phyloP scores from a whole-genome alignment of 2,329 filamentous ascomycete species.

The Pseudocercospora vitis region DNA sequence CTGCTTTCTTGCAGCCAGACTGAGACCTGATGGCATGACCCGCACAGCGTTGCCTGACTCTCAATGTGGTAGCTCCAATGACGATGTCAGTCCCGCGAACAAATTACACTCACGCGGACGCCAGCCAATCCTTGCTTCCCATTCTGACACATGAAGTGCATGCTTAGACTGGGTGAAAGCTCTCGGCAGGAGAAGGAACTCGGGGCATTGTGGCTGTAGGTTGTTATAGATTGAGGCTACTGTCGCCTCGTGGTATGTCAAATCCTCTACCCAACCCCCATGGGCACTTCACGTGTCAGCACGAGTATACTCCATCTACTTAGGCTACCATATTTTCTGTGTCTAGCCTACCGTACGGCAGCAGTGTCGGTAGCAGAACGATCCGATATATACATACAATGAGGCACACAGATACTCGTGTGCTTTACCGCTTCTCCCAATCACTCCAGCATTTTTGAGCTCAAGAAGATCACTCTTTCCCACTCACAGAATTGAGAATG shows the following conservation, averaged over 20 bases:
- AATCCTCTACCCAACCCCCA: too few relatives aligned
- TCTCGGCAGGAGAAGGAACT: too few relatives aligned
- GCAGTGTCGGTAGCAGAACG: not conserved
- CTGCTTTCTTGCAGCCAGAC: too few relatives aligned
- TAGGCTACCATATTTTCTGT: not conserved
- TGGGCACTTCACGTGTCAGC: too few relatives aligned
- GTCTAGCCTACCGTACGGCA: not conserved
- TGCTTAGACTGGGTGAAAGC: too few relatives aligned
- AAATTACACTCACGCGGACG: not conserved
- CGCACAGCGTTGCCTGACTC: too few relatives aligned
- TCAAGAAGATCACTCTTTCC: not conserved
- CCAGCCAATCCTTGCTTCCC: not conserved
- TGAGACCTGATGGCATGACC: too few relatives aligned
- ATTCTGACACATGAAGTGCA: not conserved
- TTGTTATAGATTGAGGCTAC: too few relatives aligned
- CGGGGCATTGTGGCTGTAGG: too few relatives aligned
- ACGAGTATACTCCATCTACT: too few relatives aligned
- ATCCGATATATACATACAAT: not conserved
- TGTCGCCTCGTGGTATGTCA: too few relatives aligned
- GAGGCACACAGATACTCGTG: not conserved
- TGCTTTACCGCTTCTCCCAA: not conserved
- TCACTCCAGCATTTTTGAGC: not conserved
- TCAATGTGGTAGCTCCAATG: not conserved
- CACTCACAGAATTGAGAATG: too few relatives aligned
- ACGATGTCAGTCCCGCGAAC: not conserved